Evolutionary conservation across 1,284 basidiomycete species (phyloP), one percentile per base, ranked within the genome.

Genomic region (Sporisorium iseilematis-ciliati): DNA sequence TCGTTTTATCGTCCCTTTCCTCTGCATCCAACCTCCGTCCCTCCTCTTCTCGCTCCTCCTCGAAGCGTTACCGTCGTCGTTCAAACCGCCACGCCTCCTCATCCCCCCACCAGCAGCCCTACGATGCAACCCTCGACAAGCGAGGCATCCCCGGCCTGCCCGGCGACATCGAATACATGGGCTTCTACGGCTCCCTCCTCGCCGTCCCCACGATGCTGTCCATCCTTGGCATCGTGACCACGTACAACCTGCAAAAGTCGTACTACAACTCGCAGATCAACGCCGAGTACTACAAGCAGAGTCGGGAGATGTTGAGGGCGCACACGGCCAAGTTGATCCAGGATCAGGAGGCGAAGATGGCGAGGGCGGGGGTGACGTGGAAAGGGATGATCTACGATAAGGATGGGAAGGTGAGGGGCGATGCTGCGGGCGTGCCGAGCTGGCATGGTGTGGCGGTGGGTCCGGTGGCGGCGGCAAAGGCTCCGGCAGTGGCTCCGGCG

Each of bases 121-220:
- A 50, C 2, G 16, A 31, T 11, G 4, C 11, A 38, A 16, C 4
- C 3, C 16, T 58, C 7, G 35, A 25, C 14, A 68, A 62, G 33
- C 54, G 71, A 1, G 71, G 71, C 23, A 0, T 68, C 1, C 45
- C 71, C 2, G 51, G 55, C 21, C 41, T 46, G 1, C 31, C 71
- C 8, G 71, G 71, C n/a, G 65, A 69, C 48, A 65, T 75, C 23
- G 71, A 75, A 50, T 43, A 33, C 16, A 65, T 69, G 62, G 57
- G 61, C 18, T 69, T 69, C 29, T 69, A 59, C 58, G 55, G 50
- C 5, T 21, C 58, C 2, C 55, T 75, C 23, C 50, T 75, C n/a
- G 50, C 58, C 35, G 20, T 75, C n/a, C 71, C 71, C 23, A 63
- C 55, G 11, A 49, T 68, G 58, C 29, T 75, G 2, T 65, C 62